A percentile compares a stretch with the other conserved stretches of the same genome.
These are phyloP conservation scores for Pseudopithomyces maydicus DNA, from an alignment of 2,329 filamentous ascomycete species.

Conservation along the genomic window DNA sequence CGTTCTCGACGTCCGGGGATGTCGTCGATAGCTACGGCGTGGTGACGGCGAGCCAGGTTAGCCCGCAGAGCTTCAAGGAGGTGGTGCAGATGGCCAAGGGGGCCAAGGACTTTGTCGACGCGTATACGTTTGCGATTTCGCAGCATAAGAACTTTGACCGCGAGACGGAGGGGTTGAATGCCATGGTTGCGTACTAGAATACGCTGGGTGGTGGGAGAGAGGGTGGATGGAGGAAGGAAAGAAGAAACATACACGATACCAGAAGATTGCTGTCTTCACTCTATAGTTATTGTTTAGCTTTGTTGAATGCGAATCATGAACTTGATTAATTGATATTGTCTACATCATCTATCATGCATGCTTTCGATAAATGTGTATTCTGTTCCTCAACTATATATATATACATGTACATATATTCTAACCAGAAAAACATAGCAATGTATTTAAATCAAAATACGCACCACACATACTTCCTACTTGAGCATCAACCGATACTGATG, in stretches of 20 bases:
- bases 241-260: not conserved
- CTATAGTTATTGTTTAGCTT: not conserved
- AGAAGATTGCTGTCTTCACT: not conserved
- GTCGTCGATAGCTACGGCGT: slow-evolving; percentile 76
- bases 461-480: too few relatives aligned
- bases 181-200: slow-evolving; percentile 70
- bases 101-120: slow-evolving; percentile 70
- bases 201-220: not conserved
- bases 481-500: too few relatives aligned
- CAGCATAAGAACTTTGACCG: slow-evolving; percentile 76
- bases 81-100: slow-evolving; percentile 68
- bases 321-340: not conserved
- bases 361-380: too few relatives aligned
- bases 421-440: too few relatives aligned
- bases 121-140: slow-evolving; percentile 71
- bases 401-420: too few relatives aligned
- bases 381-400: too few relatives aligned
- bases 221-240: not conserved
- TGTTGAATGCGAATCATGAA: not conserved
- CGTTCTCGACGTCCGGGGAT: slow-evolving; percentile 55
- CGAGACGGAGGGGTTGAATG: slow-evolving; percentile 71
- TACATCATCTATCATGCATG: too few relatives aligned
- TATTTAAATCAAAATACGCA: too few relatives aligned
- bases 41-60: slow-evolving; percentile 64
- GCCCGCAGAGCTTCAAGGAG: slow-evolving; percentile 65